A percentile compares a stretch with the other conserved stretches of the same genome.
Conservation (phyloP, 2,329 filamentous ascomycete species). For the Aspergillus unguis region DNA sequence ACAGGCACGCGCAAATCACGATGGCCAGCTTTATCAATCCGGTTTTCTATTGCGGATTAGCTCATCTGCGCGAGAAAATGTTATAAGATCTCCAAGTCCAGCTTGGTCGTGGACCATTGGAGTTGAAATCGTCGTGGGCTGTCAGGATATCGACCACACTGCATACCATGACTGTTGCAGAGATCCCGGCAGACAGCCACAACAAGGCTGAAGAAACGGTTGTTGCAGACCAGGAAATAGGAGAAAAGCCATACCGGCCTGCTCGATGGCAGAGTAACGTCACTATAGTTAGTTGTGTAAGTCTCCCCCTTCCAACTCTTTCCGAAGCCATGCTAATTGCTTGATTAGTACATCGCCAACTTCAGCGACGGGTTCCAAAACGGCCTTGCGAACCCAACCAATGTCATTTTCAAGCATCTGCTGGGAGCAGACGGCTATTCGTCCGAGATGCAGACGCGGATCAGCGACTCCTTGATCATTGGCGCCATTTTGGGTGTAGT, state of each 20-base stretch:
- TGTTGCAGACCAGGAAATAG: conserved; percentile 2
- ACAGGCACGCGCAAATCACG: background rate
- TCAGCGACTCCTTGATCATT: conserved; percentile 30
- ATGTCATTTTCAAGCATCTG: conserved; percentile 31
- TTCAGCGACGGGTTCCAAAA: conserved; percentile 35
- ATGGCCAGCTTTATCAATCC: background rate
- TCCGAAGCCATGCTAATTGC: background rate
- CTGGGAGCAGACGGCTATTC: conserved; percentile 23
- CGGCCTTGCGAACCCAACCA: conserved; percentile 30
- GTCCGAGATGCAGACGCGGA: conserved; percentile 30
- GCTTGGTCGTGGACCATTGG: too few species aligned
- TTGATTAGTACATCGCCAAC: conserved; percentile 28
- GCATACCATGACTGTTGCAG: background rate
- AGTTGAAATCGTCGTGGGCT: too few species aligned
- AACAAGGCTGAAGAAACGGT: background rate
- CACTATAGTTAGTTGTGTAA: conserved; percentile 30
- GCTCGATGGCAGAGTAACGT: conserved; percentile 27
- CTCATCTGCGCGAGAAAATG: background rate
- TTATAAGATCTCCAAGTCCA: background rate
- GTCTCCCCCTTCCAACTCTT: background rate
- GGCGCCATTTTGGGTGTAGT: conserved; percentile 30
- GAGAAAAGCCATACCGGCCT: conserved; percentile 18
- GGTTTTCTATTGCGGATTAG: background rate
- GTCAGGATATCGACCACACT: background rate
- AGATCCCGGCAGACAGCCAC: background rate